phyloP scores from a whole-genome alignment of 106 monocot species.

The Posidonia australis region DNA sequence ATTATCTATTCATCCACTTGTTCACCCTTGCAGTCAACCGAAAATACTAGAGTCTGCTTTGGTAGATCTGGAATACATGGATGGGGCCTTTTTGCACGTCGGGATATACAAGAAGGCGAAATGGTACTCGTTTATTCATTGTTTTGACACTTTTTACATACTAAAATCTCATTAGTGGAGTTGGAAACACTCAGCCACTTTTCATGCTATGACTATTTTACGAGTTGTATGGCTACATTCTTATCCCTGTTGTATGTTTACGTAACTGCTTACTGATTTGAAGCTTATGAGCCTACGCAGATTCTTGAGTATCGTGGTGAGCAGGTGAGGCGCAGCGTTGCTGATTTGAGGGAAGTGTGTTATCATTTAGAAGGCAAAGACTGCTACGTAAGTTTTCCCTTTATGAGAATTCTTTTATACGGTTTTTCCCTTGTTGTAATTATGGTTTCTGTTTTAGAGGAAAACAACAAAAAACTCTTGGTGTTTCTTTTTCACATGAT shows the following conservation, averaged over 20 bases:
- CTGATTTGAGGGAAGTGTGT: constrained; percentile 70
- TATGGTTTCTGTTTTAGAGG: constrained; percentile 6
- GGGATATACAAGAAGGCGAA: constrained; percentile 88
- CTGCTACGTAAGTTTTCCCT: constrained; percentile 61
- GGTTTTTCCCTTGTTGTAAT: no score
- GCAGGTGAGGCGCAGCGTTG: constrained; percentile 82
- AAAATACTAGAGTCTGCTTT: constrained; percentile 69
- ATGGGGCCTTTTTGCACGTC: constrained; percentile 90
- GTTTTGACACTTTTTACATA: no score
- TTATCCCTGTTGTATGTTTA: not conserved
- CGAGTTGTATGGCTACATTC: not conserved
- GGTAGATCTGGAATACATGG: constrained; percentile 98
- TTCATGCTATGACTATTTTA: not conserved
- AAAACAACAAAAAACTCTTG: not conserved
- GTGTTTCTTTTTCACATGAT: no score
- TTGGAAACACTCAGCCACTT: not conserved
- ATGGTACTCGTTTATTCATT: constrained; percentile 65
- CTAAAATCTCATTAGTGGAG: no score
- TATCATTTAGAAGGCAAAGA: constrained; percentile 75
- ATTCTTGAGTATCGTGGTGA: constrained; percentile 96
- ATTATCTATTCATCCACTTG: not conserved
- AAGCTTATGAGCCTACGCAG: constrained; percentile 18
- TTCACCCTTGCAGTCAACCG: constrained; percentile 23
- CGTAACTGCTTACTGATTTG: not conserved
- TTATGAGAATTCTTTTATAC: constrained; percentile 2